phyloP scores from a whole-genome alignment of 139 green algal species.

The Trebouxia sp. region DNA sequence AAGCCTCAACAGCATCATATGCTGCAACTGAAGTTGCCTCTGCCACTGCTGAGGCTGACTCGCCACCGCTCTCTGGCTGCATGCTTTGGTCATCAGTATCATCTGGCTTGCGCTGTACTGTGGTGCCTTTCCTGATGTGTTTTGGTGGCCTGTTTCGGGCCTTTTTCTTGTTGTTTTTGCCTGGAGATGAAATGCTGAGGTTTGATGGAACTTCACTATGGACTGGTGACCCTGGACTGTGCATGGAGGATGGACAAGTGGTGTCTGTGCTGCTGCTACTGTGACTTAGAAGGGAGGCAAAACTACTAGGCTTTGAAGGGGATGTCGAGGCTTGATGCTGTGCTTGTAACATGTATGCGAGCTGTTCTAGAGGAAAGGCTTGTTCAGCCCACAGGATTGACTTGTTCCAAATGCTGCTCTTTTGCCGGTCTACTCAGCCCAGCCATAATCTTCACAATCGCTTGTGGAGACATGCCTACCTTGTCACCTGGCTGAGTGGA shows the following conservation, averaged over 20 bases:
- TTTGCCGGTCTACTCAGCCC: slow-evolving; percentile 20
- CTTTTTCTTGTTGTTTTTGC: slow-evolving; percentile 10
- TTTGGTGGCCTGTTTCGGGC: slow-evolving; percentile 18
- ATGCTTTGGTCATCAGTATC: not conserved
- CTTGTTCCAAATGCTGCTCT: not conserved
- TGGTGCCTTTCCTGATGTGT: not conserved
- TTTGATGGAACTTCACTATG: not conserved
- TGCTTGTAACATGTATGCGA: not conserved
- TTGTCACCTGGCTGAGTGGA: not conserved
- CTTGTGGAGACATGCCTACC: not conserved
- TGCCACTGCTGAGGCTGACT: not conserved
- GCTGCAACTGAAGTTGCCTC: not conserved
- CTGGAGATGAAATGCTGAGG: not conserved
- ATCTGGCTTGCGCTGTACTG: not conserved
- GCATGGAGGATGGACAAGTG: not conserved
- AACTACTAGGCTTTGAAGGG: not conserved
- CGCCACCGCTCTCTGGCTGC: not conserved
- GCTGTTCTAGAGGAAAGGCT: not conserved
- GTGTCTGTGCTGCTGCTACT: not conserved
- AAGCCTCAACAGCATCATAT: not conserved
- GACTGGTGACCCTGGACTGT: not conserved
- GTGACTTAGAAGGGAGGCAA: not conserved
- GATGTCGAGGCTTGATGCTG: not conserved
- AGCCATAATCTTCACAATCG: not conserved
- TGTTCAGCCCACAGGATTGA: not conserved